Evolutionary conservation across 495 filamentous ascomycete genomes (phyloP), one percentile per base, ranked within the genome.

Genomic region (Lichenothelia convexa): DNA sequence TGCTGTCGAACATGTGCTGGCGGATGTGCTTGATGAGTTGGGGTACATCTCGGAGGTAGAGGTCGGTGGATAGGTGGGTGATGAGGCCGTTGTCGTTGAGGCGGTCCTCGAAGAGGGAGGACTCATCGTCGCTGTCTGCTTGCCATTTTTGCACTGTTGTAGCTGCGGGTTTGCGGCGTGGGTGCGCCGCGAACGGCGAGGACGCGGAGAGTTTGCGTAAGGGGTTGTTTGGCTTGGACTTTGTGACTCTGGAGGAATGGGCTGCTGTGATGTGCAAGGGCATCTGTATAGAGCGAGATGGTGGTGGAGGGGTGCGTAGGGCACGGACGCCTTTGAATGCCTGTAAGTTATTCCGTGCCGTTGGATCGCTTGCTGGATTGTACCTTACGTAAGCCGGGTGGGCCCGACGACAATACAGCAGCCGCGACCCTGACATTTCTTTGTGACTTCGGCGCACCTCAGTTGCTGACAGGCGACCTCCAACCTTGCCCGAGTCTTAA

Each of bases 1-100:
- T 56, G 5, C 65, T 61, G 30, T 69, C 65, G 51, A 85, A 92
- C 70, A 80, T 84, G 43, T 54, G 65, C 4, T 46, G 49, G 18
- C 61, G 64, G 15, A 76, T 71, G 47, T 78, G 69, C 23, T 58
- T 47, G 18, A 87, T 65, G 6, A 77, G 69, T 30, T 74, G 67
- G 7, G 68, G 52, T 5, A 84, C 75, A 59, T 78, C 69, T 35
- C 69, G 60, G 6, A 75, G 58, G 5, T 64, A 60, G 0, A 70
- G 59, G 26, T 73, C 64, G 7, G 62, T 54, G 3, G 57, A 57
- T 1, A 77, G 49, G 9, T 62, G 56, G 12, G 54, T 58, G n/a
- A 70, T 58, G 17, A 68, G 57, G 17, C 73, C 70, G 17, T 55
- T 47, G 45, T 77, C 68, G 19, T 69, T 62, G 2, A 78, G 63